Evolutionary conservation across 2,329 filamentous ascomycete genomes (phyloP).

Genomic region (Botrytis deweyae): DNA sequence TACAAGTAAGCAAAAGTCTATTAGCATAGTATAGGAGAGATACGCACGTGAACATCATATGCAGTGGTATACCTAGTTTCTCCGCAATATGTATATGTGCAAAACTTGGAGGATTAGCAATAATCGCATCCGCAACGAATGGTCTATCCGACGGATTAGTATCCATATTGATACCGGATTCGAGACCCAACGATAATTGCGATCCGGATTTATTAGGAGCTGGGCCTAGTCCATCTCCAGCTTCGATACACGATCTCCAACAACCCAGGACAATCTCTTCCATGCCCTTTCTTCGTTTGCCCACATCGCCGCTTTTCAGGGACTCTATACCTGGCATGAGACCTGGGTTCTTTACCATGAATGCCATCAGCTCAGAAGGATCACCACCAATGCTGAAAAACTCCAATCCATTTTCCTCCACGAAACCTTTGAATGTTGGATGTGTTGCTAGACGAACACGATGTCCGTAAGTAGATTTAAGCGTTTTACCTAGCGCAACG

Average conservation of each 20-base stretch:
- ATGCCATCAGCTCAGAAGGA: constrained; percentile 75
- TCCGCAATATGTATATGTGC: constrained; percentile 74
- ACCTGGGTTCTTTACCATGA: constrained; percentile 88
- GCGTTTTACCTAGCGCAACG: constrained; percentile 63
- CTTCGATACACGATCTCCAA: constrained; percentile 82
- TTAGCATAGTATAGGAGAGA: neutral
- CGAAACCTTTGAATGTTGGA: constrained; percentile 64
- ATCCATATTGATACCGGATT: constrained; percentile 40
- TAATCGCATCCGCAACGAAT: constrained; percentile 81
- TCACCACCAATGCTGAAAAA: constrained; percentile 78
- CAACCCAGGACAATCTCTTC: constrained; percentile 79
- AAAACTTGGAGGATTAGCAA: constrained; percentile 76
- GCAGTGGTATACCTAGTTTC: constrained; percentile 70
- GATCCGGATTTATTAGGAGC: constrained; percentile 28
- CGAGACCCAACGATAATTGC: constrained; percentile 31
- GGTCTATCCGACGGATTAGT: constrained; percentile 46
- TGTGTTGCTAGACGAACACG: constrained; percentile 74
- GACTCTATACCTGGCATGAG: constrained; percentile 81
- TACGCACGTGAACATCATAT: constrained; percentile 86
- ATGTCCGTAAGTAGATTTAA: constrained; percentile 66
- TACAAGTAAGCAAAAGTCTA: constrained; percentile 10
- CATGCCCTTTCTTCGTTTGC: constrained; percentile 70
- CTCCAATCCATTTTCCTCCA: constrained; percentile 68
- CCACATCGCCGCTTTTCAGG: constrained; percentile 73
- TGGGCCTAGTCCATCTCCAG: constrained; percentile 59